A percentile compares a stretch with the other conserved stretches of the same genome.
Evolutionary conservation across 208 protist species (phyloP).

Genomic region (Acanthamoeba healyi): DNA sequence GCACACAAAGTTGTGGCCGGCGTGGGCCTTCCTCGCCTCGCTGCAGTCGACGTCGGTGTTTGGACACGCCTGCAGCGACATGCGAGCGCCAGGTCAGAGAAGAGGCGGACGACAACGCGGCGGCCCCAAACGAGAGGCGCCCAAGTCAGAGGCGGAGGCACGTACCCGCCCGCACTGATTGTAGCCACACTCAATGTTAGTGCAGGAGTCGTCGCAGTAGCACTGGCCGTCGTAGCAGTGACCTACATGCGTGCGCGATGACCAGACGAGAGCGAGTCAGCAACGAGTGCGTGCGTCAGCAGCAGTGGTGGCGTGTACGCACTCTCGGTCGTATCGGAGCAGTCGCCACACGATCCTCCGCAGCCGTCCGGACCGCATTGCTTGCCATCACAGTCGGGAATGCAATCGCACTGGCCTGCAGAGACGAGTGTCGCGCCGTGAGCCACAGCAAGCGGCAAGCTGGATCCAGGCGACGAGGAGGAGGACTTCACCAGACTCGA

Average conservation of each 20-base stretch:
- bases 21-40: neutral
- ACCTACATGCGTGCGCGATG: neutral
- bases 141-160: too few species aligned
- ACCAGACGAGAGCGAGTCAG: neutral
- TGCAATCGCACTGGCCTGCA: constrained; percentile 52
- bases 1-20: constrained; percentile 52
- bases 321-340: constrained; percentile 33
- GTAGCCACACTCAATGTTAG: constrained; percentile 50
- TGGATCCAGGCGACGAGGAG: too few species aligned
- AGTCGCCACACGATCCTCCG: constrained; percentile 66
- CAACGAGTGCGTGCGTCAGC: neutral
- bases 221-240: constrained; percentile 56
- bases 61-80: constrained; percentile 13
- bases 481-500: neutral
- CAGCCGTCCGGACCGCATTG: constrained; percentile 53
- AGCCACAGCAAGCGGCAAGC: too few species aligned
- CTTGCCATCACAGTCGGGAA: constrained; percentile 55
- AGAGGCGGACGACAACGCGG: too few species aligned
- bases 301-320: neutral
- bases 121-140: too few species aligned
- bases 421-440: too few species aligned
- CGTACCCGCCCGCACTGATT: constrained; percentile 44
- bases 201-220: constrained; percentile 62
- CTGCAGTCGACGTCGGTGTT: constrained; percentile 61
- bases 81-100: neutral